Percentiles rank a stretch among this genome's conserved stretches.
Conservation (phyloP, 305 asterid species). For the Rubia tinctorum region DNA sequence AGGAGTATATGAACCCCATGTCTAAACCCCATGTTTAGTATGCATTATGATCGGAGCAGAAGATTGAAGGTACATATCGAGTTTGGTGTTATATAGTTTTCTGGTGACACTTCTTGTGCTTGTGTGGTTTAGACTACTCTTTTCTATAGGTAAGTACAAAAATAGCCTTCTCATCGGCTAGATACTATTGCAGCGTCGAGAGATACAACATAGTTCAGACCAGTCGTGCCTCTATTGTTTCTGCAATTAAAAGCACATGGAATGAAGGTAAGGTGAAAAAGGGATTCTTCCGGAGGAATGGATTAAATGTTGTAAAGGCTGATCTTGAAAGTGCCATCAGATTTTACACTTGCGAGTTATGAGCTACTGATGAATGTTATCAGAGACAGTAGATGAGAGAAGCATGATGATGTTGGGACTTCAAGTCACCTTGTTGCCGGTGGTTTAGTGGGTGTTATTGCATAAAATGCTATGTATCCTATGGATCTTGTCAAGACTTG, state of each 20-base stretch:
- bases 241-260: conserved; percentile 68
- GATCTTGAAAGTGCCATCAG: conserved; percentile 99
- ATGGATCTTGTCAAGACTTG: conserved; percentile 98
- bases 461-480: conserved; percentile 91
- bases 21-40: no score
- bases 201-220: no score
- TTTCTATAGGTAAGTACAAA: conserved; percentile 84
- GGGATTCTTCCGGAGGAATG: conserved; percentile 89
- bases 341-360: conserved; percentile 78
- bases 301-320: conserved; percentile 86
- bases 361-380: conserved; percentile 70
- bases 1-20: no score
- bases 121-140: conserved; percentile 26
- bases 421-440: conserved; percentile 76
- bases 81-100: conserved; percentile 23
- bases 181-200: no score
- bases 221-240: conserved; percentile 49
- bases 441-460: conserved; percentile 97
- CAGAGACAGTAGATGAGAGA: conserved; percentile 47
- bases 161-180: conserved; percentile 79
- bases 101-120: conserved; percentile 26
- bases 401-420: conserved; percentile 55
- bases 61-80: no score
- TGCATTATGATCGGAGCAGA: no score
- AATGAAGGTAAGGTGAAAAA: conserved; percentile 65